Conservation (phyloP, 495 filamentous ascomycete species). For the Jackrogersella multiformis region DNA sequence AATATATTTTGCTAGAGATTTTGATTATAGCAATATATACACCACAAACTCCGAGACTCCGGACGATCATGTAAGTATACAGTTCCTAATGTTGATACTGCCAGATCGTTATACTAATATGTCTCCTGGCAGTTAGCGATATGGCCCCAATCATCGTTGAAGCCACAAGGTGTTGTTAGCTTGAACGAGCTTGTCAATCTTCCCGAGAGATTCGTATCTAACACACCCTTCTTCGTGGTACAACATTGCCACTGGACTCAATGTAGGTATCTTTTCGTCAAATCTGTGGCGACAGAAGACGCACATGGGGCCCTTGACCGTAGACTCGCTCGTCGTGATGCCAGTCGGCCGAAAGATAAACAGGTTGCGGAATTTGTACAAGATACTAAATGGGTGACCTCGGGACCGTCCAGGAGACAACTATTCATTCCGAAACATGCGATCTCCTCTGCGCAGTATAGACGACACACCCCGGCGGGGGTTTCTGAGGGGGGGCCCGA, state of each 20-base stretch:
- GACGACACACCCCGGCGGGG: neutral
- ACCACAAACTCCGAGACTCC: neutral
- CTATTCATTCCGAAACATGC: conserved; percentile 38
- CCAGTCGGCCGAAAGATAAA: neutral
- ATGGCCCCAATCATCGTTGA: conserved; percentile 76
- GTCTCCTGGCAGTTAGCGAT: neutral
- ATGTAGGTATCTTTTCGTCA: conserved; percentile 85
- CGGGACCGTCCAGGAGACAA: neutral
- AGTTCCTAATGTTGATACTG: neutral
- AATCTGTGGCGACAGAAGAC: conserved; percentile 15
- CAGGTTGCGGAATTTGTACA: conserved; percentile 23
- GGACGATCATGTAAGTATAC: neutral
- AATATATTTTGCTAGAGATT: conserved; percentile 76
- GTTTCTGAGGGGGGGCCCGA: conserved; percentile 28
- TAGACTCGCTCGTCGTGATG: neutral
- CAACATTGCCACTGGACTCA: conserved; percentile 87
- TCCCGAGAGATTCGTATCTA: conserved; percentile 66
- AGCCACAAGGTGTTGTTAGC: conserved; percentile 68
- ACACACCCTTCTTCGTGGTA: conserved; percentile 74
- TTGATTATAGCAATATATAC: conserved; percentile 68
- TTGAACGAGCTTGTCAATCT: conserved; percentile 90
- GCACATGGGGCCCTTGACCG: too few relatives aligned
- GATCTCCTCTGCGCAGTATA: conserved; percentile 15
- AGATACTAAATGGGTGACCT: conserved; percentile 15
- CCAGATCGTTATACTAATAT: conserved; percentile 1